Conservation (phyloP, 176 grass and related monocot species). For the Luzula sylvatica region DNA sequence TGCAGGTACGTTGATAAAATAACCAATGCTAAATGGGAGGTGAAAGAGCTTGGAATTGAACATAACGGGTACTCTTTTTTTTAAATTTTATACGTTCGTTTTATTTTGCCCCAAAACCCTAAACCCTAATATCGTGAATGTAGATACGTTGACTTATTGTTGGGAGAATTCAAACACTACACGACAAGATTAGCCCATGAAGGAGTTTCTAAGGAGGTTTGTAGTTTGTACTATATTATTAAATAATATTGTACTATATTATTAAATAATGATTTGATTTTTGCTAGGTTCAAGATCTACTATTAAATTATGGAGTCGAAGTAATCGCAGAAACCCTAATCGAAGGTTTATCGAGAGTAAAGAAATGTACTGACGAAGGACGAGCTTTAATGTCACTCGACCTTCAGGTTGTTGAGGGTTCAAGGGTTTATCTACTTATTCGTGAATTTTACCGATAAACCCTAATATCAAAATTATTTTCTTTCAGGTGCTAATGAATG, state of each 20-base stretch:
- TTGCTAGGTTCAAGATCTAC: slow-evolving; percentile 68
- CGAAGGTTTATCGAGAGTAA: slow-evolving; percentile 94
- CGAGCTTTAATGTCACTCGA: slow-evolving; percentile 96
- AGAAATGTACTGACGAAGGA: slow-evolving; percentile 92
- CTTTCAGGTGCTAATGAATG: slow-evolving; percentile 91
- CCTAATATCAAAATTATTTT: slow-evolving; percentile 15
- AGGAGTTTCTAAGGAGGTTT: slow-evolving; percentile 86
- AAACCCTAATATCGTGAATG: slow-evolving; percentile 22
- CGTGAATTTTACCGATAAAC: too few species aligned
- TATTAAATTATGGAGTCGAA: slow-evolving; percentile 81
- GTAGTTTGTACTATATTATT: slow-evolving; percentile 5
- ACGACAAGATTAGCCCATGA: slow-evolving; percentile 94
- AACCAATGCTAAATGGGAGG: slow-evolving; percentile 97
- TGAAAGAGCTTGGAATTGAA: slow-evolving; percentile 96
- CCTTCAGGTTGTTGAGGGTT: slow-evolving; percentile 96
- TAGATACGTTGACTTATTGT: slow-evolving; percentile 92
- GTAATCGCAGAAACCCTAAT: slow-evolving; percentile 69
- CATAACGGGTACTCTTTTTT: slow-evolving; percentile 85
- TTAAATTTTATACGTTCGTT: too few species aligned
- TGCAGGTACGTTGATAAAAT: slow-evolving; percentile 94
- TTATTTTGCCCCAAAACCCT: slow-evolving; percentile 7
- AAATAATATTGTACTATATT: slow-evolving; percentile 1
- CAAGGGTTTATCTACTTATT: too few species aligned
- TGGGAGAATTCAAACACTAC: slow-evolving; percentile 98
- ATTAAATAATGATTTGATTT: slow-evolving; percentile 10